Conservation (phyloP, 1,284 basidiomycete genomes). For the Leccinum brunneo-olivaceum region DNA sequence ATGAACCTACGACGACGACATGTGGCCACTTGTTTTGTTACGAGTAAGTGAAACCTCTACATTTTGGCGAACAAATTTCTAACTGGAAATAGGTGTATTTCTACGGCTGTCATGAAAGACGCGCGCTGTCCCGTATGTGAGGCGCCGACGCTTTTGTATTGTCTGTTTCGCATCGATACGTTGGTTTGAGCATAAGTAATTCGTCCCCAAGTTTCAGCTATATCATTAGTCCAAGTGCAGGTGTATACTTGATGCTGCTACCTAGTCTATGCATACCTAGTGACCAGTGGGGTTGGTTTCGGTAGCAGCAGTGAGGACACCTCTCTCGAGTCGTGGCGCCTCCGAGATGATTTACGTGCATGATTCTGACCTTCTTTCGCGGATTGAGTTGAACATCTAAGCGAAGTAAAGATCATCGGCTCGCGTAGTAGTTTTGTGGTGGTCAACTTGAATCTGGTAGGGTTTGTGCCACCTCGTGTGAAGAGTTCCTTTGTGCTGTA, state of each 20-base stretch:
- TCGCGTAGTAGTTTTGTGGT: neutral
- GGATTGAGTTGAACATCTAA: neutral
- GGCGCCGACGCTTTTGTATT: constrained; percentile 28
- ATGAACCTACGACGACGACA: constrained; percentile 33
- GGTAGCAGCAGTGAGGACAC: too few relatives aligned
- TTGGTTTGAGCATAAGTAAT: constrained; percentile 16
- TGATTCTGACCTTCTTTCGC: neutral
- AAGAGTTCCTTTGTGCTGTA: neutral
- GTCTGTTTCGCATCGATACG: constrained; percentile 30
- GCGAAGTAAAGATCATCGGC: too few relatives aligned
- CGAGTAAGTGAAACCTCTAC: constrained; percentile 18
- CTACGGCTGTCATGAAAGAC: constrained; percentile 26
- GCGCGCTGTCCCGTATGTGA: constrained; percentile 28
- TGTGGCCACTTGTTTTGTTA: constrained; percentile 31
- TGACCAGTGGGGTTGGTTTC: too few relatives aligned
- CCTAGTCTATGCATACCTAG: constrained; percentile 7
- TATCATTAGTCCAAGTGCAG: constrained; percentile 5
- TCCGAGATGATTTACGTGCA: too few relatives aligned
- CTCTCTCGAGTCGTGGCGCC: too few relatives aligned
- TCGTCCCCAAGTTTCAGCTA: neutral
- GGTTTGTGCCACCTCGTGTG: constrained; percentile 6
- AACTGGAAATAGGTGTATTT: constrained; percentile 25
- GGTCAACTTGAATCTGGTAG: too few relatives aligned
- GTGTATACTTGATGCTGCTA: constrained; percentile 4
- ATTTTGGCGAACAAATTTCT: neutral